Percentiles rank a stretch among this genome's conserved stretches.
phyloP scores from a whole-genome alignment of 2,329 filamentous ascomycete species.

The Xylariaceae sp. region DNA sequence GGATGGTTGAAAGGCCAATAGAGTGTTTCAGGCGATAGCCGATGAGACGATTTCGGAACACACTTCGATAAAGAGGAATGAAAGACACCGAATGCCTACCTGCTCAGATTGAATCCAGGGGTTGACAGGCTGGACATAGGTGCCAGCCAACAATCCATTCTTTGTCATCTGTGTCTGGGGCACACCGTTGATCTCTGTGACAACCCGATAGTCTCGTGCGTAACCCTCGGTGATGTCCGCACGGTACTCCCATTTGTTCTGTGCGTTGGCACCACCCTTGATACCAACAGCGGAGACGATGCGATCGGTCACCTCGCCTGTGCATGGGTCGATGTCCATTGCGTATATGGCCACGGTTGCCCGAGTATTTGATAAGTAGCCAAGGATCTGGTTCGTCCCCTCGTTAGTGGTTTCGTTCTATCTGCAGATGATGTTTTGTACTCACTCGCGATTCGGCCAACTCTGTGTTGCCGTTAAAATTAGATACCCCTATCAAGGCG shows the following conservation, averaged over 20 bases:
- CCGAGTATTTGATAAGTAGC: conserved; percentile 32
- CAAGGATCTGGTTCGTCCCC: conserved; percentile 25
- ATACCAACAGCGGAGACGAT: conserved; percentile 31
- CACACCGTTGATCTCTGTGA: conserved; percentile 32
- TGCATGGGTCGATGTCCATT: conserved; percentile 36
- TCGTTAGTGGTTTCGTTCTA: neutral
- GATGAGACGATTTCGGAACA: too few relatives aligned
- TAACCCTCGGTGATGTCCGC: conserved; percentile 31
- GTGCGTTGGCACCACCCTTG: conserved; percentile 29
- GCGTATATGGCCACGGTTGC: conserved; percentile 32
- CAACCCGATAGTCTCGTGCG: conserved; percentile 33
- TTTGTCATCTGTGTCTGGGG: conserved; percentile 28
- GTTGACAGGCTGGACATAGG: conserved; percentile 34
- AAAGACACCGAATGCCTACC: neutral
- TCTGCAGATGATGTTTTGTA: neutral
- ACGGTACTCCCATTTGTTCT: conserved; percentile 36
- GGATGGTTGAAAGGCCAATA: too few relatives aligned
- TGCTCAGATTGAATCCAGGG: conserved; percentile 37
- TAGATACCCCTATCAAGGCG: conserved; percentile 33
- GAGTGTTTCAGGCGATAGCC: too few relatives aligned
- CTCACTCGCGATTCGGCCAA: conserved; percentile 34
- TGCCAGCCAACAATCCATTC: conserved; percentile 33
- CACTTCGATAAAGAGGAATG: too few relatives aligned
- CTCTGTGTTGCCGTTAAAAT: conserved; percentile 33
- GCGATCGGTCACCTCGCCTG: conserved; percentile 31